Evolutionary conservation across 495 filamentous ascomycete genomes (phyloP).

Genomic region (Trichoderma erinaceum): DNA sequence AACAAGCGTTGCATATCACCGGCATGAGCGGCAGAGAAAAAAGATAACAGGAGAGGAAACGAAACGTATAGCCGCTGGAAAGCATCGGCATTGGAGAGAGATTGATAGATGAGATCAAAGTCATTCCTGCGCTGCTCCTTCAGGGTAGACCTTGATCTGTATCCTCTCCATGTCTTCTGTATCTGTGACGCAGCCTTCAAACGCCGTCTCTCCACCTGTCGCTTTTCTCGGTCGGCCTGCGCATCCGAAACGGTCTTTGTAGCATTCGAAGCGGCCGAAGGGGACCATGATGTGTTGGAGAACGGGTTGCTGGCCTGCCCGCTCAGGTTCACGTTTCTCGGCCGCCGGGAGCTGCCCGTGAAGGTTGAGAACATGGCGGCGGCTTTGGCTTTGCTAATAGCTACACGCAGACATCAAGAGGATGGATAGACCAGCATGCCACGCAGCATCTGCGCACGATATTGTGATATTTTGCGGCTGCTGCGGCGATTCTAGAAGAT

Average conservation of each 20-base stretch:
- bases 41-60: slow-evolving; percentile 31
- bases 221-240: slow-evolving; percentile 70
- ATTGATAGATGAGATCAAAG: slow-evolving; percentile 56
- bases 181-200: slow-evolving; percentile 67
- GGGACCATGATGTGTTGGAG: slow-evolving; percentile 46
- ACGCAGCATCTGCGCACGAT: background rate
- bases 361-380: slow-evolving; percentile 78
- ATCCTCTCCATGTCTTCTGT: slow-evolving; percentile 80
- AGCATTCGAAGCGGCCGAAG: slow-evolving; percentile 45
- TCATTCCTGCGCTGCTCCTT: slow-evolving; percentile 52
- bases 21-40: slow-evolving; percentile 24
- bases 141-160: slow-evolving; percentile 55
- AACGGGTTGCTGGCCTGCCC: slow-evolving; percentile 75
- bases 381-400: background rate
- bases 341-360: slow-evolving; percentile 76
- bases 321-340: slow-evolving; percentile 88
- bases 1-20: slow-evolving; percentile 34
- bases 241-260: slow-evolving; percentile 78
- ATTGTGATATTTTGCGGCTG: background rate
- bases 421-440: background rate
- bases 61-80: slow-evolving; percentile 28
- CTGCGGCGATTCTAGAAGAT: slow-evolving; percentile 10
- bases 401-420: slow-evolving; percentile 4
- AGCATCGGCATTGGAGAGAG: slow-evolving; percentile 2
- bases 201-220: slow-evolving; percentile 76